A percentile compares a stretch with the other conserved stretches of the same genome.
phyloP scores from a whole-genome alignment of 495 filamentous ascomycete species.

The Tuber umbilicatum region DNA sequence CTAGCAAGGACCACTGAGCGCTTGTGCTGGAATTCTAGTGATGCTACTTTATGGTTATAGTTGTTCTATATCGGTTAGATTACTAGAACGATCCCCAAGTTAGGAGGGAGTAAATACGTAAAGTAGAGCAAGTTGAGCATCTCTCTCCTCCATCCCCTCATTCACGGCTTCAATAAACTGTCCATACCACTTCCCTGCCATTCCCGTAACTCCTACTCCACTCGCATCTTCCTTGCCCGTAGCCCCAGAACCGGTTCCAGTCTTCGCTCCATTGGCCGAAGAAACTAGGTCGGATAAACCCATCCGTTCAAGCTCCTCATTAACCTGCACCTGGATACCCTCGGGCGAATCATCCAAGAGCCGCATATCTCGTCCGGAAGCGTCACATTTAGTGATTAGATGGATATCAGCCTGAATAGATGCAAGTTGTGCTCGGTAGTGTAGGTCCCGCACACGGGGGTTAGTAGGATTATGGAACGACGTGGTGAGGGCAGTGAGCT shows the following conservation, averaged over 20 bases:
- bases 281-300: constrained; percentile 47
- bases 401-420: constrained; percentile 83
- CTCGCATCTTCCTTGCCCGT: constrained; percentile 42
- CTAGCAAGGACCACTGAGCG: constrained; percentile 30
- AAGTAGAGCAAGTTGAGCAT: constrained; percentile 66
- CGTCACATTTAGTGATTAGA: constrained; percentile 74
- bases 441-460: constrained; percentile 59
- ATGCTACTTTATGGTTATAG: constrained; percentile 27
- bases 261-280: constrained; percentile 51
- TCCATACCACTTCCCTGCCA: constrained; percentile 63
- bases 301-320: constrained; percentile 52
- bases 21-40: constrained; percentile 30
- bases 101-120: constrained; percentile 54
- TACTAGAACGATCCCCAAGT: neutral
- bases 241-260: constrained; percentile 29
- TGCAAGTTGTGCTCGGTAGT: constrained; percentile 83
- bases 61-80: constrained; percentile 19
- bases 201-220: constrained; percentile 45
- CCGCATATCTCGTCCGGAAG: constrained; percentile 59
- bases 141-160: constrained; percentile 72
- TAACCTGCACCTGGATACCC: constrained; percentile 56
- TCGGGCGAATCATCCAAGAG: constrained; percentile 65
- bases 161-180: constrained; percentile 79
- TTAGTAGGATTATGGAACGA: constrained; percentile 58
- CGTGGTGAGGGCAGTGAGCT: constrained; percentile 62